Evolutionary conservation across 208 protist species (phyloP), one percentile per base, ranked within the genome.

Genomic region (Crithidia sp.): DNA sequence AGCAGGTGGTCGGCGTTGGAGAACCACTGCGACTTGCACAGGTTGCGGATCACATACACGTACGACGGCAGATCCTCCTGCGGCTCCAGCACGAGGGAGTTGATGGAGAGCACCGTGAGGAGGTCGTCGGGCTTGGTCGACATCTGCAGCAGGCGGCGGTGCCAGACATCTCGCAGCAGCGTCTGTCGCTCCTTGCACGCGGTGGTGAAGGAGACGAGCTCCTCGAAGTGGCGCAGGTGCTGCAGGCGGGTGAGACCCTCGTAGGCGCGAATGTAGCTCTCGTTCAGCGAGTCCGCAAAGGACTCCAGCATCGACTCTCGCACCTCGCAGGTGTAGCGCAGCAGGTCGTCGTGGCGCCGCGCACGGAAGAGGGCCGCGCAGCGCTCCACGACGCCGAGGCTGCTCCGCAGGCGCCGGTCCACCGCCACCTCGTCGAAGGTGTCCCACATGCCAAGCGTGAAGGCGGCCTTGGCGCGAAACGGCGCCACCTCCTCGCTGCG

Each of bases 211-310:
- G 89, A 86, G 14, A 99, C 91, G 43, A 99, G 89, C 84, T 99
- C 99, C 82, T 99, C 98, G 74, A 99, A 95, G 86, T 99, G 99
- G 7, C 92, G 83, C 16, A 99, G 80, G 81, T 99, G 98, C 87
- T 99, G 98, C 68, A 99, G 81, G 16, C 89, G 65, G n/a, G 99
- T 96, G 6, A 99, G 84, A 14, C 87, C 82, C 14, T 98, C 87
- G 85, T 99, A 99, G 10, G 87, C 75, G 16, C 91, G 81, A 56
- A 81, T 88, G 74, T 97, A 97, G 70, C 85, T 94, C 75, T 96
- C 91, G 62, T 91, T 92, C 54, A 97, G 87, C 19, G 83, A 90
- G 65, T 95, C 88, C 8, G 83, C 85, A 67, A 97, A 96, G 2
- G 83, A 67, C 67, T 94, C 89, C 45, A 94, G 77, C 66, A 93